phyloP scores from a whole-genome alignment of 257 asterid species.

The Gentiana straminea region DNA sequence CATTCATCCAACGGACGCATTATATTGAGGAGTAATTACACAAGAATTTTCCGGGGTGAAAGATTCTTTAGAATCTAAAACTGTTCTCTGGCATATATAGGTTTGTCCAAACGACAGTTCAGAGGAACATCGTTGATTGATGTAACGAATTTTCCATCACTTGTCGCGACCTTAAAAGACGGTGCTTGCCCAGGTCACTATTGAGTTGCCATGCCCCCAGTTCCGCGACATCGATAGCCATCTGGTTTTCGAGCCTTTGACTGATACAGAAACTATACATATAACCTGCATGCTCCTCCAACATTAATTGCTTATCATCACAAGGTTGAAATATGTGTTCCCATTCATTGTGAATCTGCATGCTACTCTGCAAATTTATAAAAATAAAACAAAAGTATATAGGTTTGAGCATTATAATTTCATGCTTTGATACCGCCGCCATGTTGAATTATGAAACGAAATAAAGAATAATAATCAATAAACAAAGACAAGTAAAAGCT shows the following conservation, averaged over 20 bases:
- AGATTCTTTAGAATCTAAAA: too few relatives aligned
- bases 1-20: too few relatives aligned
- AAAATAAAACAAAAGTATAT: too few relatives aligned
- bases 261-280: slow-evolving; percentile 28
- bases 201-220: slow-evolving; percentile 74
- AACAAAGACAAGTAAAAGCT: too few relatives aligned
- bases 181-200: slow-evolving; percentile 33
- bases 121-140: slow-evolving; percentile 50
- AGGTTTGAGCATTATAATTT: too few relatives aligned
- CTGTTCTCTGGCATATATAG: slow-evolving; percentile 20
- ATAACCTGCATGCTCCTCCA: slow-evolving; percentile 50
- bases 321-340: slow-evolving; percentile 49
- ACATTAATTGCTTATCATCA: slow-evolving; percentile 48
- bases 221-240: slow-evolving; percentile 51
- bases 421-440: too few relatives aligned
- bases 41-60: too few relatives aligned
- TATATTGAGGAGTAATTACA: too few relatives aligned
- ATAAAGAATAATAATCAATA: too few relatives aligned
- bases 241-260: slow-evolving; percentile 31
- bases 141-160: slow-evolving; percentile 24
- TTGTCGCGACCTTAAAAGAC: slow-evolving; percentile 40
- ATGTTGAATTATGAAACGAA: too few relatives aligned
- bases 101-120: slow-evolving; percentile 62
- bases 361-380: slow-evolving; percentile 28
- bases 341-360: slow-evolving; percentile 66